phyloP scores from a whole-genome alignment of 2,329 filamentous ascomycete species.

The Neopestalotiopsis rosae region DNA sequence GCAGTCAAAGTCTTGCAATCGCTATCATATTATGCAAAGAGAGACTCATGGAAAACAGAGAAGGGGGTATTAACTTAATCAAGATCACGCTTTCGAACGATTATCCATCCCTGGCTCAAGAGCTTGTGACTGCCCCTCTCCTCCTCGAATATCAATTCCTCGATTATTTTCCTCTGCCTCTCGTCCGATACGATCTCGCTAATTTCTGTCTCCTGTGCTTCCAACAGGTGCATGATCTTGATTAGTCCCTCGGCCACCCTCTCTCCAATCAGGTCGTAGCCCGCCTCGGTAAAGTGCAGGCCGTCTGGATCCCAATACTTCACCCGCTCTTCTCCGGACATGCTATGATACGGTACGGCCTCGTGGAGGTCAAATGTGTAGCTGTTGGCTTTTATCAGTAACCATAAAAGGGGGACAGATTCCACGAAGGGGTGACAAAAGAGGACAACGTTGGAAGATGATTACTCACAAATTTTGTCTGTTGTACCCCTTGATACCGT shows the following conservation, averaged over 20 bases:
- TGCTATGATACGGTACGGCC: slow-evolving; percentile 58
- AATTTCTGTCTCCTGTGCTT: slow-evolving; percentile 38
- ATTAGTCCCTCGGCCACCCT: slow-evolving; percentile 59
- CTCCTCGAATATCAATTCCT: slow-evolving; percentile 53
- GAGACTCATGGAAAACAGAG: too few relatives aligned
- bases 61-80: slow-evolving; percentile 41
- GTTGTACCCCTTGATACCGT: slow-evolving; percentile 54
- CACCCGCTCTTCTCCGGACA: slow-evolving; percentile 50
- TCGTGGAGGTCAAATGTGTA: slow-evolving; percentile 61
- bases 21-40: too few relatives aligned
- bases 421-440: neutral
- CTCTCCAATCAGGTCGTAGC: slow-evolving; percentile 68
- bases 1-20: slow-evolving; percentile 25
- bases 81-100: slow-evolving; percentile 58
- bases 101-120: slow-evolving; percentile 58
- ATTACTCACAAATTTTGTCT: slow-evolving; percentile 56
- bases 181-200: slow-evolving; percentile 31
- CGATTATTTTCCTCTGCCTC: slow-evolving; percentile 36
- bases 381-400: slow-evolving; percentile 30
- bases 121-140: slow-evolving; percentile 52
- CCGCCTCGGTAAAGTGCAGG: slow-evolving; percentile 61
- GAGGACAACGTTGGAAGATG: too few relatives aligned
- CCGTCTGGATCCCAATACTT: slow-evolving; percentile 64
- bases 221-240: slow-evolving; percentile 45
- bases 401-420: neutral